A percentile compares a stretch with the other conserved stretches of the same genome.
Conservation (phyloP, 2,329 filamentous ascomycete genomes). For the Lasiodiplodia citricola region DNA sequence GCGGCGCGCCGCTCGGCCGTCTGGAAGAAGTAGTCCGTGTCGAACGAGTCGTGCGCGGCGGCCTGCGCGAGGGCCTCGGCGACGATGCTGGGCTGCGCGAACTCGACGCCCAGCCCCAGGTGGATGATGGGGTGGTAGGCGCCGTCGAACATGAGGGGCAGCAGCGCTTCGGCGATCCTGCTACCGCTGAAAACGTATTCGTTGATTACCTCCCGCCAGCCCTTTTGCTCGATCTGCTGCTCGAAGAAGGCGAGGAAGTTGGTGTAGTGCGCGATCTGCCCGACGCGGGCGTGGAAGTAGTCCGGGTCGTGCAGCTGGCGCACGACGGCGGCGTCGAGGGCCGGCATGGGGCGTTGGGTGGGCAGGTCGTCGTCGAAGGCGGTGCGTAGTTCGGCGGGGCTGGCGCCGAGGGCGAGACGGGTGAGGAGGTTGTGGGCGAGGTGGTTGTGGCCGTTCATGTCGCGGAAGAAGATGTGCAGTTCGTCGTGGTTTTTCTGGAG, state of each 20-base stretch:
- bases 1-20: too few species aligned
- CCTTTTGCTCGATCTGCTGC: constrained; percentile 68
- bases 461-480: constrained; percentile 83
- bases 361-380: constrained; percentile 69
- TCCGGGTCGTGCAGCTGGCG: constrained; percentile 63
- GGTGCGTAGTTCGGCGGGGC: constrained; percentile 62
- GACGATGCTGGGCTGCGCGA: constrained; percentile 78
- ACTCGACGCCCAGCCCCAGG: constrained; percentile 84
- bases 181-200: constrained; percentile 73
- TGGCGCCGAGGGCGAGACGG: constrained; percentile 76
- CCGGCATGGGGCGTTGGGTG: constrained; percentile 67
- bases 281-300: constrained; percentile 65
- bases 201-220: constrained; percentile 66
- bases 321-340: constrained; percentile 57
- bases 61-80: constrained; percentile 80
- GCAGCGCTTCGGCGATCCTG: constrained; percentile 69
- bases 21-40: constrained; percentile 50
- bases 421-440: constrained; percentile 79
- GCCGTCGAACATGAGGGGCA: constrained; percentile 72
- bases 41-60: constrained; percentile 67
- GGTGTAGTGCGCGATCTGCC: constrained; percentile 68
- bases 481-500: constrained; percentile 78
- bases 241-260: constrained; percentile 81
- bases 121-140: constrained; percentile 83
- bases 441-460: constrained; percentile 78